These are phyloP conservation scores for Russula sp. DNA, from an alignment of 768 basidiomycete genomes.

Conservation along the genomic window DNA sequence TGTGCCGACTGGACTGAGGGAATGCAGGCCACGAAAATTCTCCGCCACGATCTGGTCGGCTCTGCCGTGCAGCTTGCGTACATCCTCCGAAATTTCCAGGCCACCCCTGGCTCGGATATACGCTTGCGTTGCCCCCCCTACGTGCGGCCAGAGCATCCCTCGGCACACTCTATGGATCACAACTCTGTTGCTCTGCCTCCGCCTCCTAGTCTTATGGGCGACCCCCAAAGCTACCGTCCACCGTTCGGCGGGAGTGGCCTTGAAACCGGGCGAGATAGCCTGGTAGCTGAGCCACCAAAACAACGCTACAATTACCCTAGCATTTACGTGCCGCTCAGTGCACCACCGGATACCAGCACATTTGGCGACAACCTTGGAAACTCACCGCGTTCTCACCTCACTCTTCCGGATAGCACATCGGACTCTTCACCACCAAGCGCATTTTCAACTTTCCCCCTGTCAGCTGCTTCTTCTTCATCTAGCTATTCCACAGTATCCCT, in stretches of 20 bases:
- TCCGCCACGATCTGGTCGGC: constrained; percentile 65
- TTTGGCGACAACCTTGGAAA: constrained; percentile 15
- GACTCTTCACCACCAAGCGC: constrained; percentile 8
- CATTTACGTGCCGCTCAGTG: constrained; percentile 16
- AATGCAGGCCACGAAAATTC: constrained; percentile 58
- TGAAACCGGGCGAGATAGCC: constrained; percentile 11
- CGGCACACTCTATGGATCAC: constrained; percentile 13
- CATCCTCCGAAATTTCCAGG: constrained; percentile 42
- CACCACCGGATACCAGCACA: constrained; percentile 9
- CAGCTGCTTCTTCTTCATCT: constrained; percentile 18
- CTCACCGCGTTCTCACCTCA: constrained; percentile 15
- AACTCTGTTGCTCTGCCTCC: constrained; percentile 10
- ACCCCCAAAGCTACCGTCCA: constrained; percentile 24
- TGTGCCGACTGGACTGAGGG: constrained; percentile 77
- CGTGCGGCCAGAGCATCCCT: constrained; percentile 23
- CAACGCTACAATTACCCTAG: constrained; percentile 26
- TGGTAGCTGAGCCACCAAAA: constrained; percentile 3
- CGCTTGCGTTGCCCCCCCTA: constrained; percentile 25
- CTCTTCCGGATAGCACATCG: constrained; percentile 11
- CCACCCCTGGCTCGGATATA: constrained; percentile 20
- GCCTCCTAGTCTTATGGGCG: constrained; percentile 4
- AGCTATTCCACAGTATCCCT: constrained; percentile 12
- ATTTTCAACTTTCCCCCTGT: constrained; percentile 16
- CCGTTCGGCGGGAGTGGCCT: constrained; percentile 18
- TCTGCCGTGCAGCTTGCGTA: constrained; percentile 57